A percentile compares a stretch with the other conserved stretches of the same genome.
Evolutionary conservation across 257 asterid genomes (phyloP).

Genomic region (Capsicum rhomboideum): DNA sequence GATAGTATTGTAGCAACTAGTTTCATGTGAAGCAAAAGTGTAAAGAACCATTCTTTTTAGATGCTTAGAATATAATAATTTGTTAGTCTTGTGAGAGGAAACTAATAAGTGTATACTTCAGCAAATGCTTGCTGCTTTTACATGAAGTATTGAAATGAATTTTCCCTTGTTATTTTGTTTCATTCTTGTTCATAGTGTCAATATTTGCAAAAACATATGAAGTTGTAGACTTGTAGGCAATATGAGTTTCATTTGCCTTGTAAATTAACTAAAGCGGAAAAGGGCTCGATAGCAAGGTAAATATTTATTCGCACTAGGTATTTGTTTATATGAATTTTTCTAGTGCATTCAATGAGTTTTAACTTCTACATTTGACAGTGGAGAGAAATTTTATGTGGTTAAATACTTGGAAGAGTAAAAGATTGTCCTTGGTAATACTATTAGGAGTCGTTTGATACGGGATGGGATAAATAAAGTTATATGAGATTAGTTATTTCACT

Average conservation of each 20-base stretch:
- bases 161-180: neutral
- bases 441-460: too few species aligned
- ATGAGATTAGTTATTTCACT: too few species aligned
- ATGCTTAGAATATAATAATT: neutral
- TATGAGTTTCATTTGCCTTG: neutral
- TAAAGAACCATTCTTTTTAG: slow-evolving; percentile 2
- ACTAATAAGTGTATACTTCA: neutral
- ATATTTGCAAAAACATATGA: neutral
- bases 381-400: neutral
- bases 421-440: neutral
- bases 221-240: neutral
- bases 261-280: neutral
- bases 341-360: neutral
- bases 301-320: neutral
- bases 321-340: neutral
- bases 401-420: neutral
- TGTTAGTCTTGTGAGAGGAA: slow-evolving; percentile 1
- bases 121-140: neutral
- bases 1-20: neutral
- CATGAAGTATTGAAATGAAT: neutral
- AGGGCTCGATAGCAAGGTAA: neutral
- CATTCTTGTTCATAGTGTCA: neutral
- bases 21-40: neutral
- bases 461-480: too few species aligned
- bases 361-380: too few species aligned